Percentiles rank a stretch among this genome's conserved stretches.
phyloP scores from a whole-genome alignment of 2,329 filamentous ascomycete genomes.

The Penicillium decumbens region DNA sequence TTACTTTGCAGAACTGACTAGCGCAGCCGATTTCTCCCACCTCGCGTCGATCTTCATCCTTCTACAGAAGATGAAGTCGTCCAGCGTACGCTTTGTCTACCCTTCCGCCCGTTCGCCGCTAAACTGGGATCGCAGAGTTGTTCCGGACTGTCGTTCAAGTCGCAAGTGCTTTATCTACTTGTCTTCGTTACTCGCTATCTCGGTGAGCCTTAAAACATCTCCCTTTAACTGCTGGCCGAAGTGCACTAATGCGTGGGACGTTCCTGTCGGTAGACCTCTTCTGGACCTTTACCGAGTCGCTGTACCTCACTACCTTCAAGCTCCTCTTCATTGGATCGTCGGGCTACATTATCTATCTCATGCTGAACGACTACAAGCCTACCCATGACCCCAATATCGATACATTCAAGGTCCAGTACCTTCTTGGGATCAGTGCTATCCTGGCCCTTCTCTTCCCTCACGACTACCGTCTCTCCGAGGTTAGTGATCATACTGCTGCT shows the following conservation, averaged over 20 bases:
- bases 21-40: constrained; percentile 86
- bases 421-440: constrained; percentile 73
- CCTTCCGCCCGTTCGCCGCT: constrained; percentile 1
- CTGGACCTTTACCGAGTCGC: constrained; percentile 70
- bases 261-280: constrained; percentile 63
- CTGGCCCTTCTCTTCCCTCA: constrained; percentile 81
- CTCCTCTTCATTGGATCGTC: constrained; percentile 88
- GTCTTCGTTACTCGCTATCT: constrained; percentile 94
- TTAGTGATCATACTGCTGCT: constrained; percentile 26
- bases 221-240: not conserved
- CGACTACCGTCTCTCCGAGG: constrained; percentile 70
- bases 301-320: constrained; percentile 95
- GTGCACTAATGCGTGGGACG: not conserved
- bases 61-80: constrained; percentile 90
- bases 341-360: constrained; percentile 93
- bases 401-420: constrained; percentile 94
- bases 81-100: constrained; percentile 62
- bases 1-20: constrained; percentile 15
- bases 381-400: constrained; percentile 96
- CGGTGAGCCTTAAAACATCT: constrained; percentile 47
- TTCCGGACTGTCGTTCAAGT: constrained; percentile 97
- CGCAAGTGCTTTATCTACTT: constrained; percentile 87
- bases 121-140: constrained; percentile 63
- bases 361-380: constrained; percentile 95
- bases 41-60: constrained; percentile 89